These are phyloP conservation scores for Schizonepeta tenuifolia DNA, from an alignment of 257 asterid species.

Conservation along the genomic window DNA sequence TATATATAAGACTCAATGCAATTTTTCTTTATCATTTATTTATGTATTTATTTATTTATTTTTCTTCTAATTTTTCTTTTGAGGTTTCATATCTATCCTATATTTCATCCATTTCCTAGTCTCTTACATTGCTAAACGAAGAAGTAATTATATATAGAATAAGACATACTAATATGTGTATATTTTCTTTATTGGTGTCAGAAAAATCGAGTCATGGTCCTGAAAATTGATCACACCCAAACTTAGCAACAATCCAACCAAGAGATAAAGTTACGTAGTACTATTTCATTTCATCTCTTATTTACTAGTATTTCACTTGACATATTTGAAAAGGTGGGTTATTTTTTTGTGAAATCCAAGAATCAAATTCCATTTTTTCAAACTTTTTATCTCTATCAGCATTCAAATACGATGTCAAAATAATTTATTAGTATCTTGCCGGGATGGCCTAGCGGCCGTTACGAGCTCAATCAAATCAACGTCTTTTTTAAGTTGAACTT, in stretches of 20 bases:
- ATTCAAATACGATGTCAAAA: neutral
- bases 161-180: neutral
- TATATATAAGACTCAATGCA: neutral
- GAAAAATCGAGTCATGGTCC: neutral
- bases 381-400: neutral
- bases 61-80: neutral
- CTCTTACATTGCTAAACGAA: neutral
- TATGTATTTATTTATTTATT: neutral
- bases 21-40: neutral
- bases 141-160: neutral
- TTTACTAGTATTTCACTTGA: neutral
- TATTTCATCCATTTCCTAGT: neutral
- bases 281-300: neutral
- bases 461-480: neutral
- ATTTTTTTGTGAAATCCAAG: neutral
- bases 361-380: constrained; percentile 1
- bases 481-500: neutral
- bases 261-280: neutral
- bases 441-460: neutral
- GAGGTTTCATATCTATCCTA: neutral
- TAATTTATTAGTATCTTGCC: neutral
- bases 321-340: neutral
- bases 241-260: neutral
- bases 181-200: neutral
- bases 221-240: neutral